Conservation (phyloP, 176 grass and related monocot species). For the Carex parvula region DNA sequence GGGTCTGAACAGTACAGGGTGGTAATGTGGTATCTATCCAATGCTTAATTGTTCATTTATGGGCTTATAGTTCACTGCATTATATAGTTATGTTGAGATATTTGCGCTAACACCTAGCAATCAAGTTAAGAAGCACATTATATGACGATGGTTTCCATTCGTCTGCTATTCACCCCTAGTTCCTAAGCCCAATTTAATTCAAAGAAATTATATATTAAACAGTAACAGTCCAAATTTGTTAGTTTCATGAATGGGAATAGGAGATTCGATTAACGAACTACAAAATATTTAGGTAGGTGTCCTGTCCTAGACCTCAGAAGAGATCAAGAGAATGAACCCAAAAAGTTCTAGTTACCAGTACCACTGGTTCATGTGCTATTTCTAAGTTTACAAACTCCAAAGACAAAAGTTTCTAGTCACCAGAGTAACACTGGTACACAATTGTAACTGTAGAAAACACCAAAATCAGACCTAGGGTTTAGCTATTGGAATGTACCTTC, state of each 20-base stretch:
- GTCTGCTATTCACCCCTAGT: background rate
- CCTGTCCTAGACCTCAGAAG: background rate
- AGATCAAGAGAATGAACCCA: background rate
- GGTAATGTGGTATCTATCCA: slow-evolving; percentile 3
- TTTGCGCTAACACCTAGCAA: too few species aligned
- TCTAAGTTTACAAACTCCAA: slow-evolving; percentile 3
- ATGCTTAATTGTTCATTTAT: background rate
- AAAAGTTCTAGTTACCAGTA: background rate
- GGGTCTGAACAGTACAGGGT: background rate
- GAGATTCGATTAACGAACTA: background rate
- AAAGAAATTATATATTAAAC: too few species aligned
- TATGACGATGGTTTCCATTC: background rate
- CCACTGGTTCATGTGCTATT: background rate
- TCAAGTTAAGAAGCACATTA: background rate
- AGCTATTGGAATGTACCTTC: slow-evolving; percentile 58
- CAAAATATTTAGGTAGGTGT: background rate
- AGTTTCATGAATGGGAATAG: background rate
- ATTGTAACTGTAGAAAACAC: slow-evolving; percentile 7
- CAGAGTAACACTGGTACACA: slow-evolving; percentile 9
- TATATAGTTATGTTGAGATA: background rate
- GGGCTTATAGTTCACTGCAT: background rate
- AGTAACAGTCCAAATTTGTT: background rate
- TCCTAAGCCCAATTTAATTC: background rate
- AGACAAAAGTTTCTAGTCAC: slow-evolving; percentile 15
- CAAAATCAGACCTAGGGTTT: slow-evolving; percentile 3